These are phyloP conservation scores for Botrytis squamosa DNA, from an alignment of 2,329 filamentous ascomycete genomes.

Conservation along the genomic window DNA sequence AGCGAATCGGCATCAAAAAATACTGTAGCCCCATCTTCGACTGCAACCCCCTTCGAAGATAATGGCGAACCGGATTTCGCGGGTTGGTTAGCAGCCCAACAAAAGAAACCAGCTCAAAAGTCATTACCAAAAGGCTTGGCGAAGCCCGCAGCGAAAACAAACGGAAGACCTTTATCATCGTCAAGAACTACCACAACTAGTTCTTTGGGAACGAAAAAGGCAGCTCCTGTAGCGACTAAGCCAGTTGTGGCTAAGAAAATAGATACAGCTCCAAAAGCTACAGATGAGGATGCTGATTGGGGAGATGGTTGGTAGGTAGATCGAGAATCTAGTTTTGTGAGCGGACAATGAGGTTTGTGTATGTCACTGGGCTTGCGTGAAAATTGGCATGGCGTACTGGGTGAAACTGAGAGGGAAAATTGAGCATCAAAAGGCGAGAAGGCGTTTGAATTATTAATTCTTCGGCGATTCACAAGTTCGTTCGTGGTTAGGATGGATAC, in stretches of 20 bases:
- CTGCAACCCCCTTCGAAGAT: conserved; percentile 66
- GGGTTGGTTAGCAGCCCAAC: conserved; percentile 87
- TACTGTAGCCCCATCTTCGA: conserved; percentile 35
- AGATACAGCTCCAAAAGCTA: conserved; percentile 63
- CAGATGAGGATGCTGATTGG: conserved; percentile 60
- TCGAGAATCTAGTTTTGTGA: not conserved
- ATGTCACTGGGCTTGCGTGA: not conserved
- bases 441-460: not conserved
- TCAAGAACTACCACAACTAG: conserved; percentile 42
- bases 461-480: too few species aligned
- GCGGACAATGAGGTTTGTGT: not conserved
- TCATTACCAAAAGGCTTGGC: conserved; percentile 78
- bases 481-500: conserved; percentile 4
- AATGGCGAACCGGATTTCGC: conserved; percentile 92
- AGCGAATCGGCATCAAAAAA: conserved; percentile 28
- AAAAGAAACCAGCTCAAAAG: conserved; percentile 62
- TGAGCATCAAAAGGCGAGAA: conserved; percentile 10
- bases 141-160: conserved; percentile 50
- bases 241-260: conserved; percentile 58
- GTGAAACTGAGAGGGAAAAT: not conserved
- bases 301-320: conserved; percentile 59
- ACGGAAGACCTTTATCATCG: conserved; percentile 36
- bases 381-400: conserved; percentile 13
- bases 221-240: conserved; percentile 28
- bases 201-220: conserved; percentile 38